Base-by-base conservation (phyloP, 805 yeast species). In the Barnettozyma pratensis region DNA sequence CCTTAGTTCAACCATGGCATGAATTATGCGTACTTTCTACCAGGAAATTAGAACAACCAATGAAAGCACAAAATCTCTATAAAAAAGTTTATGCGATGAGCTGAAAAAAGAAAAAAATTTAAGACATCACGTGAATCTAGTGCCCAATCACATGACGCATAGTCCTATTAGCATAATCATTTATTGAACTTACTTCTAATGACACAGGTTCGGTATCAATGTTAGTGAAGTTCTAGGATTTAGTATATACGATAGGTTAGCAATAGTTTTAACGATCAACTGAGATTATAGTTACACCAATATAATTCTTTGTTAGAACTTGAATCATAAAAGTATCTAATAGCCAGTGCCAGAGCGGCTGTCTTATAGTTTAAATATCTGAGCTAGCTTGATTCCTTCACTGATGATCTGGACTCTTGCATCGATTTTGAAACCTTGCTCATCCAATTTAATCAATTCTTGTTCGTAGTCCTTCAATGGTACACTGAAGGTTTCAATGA, bases 371-470 rank as follows among this genome's bases (percentile, higher is more conserved):
- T 54, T 54, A 46, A 62, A 70, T 45, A 62, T 57, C 49, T 67
- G 66, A 1, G 90, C 85, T 25, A 87, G 58, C 51, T 73, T 73
- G 45, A 89, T 72, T 5, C 98, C 98, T 47, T 82, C 81, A 11
- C 97, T 95, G 43, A 90, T 77, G 59, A 86, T 88, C 63, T 86
- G 90, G 48, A 94, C 81, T 54, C 96, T 80, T 1, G 96, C 92
- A 68, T 94, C 99, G 32, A 92, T 71, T 31, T 77, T 77, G 64
- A 80, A 88, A 1, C 96, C 96, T 64, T 87, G 75, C 2, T 65
- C 57, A 28, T 72, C 77, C 19, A 90, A 66, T 30, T 70, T 63
- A 7, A 67, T 67, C 62, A 92, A 63, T 29, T 71, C 76, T 28
- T 72, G 74, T 6, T 83, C 80, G 41, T 92, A 74, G 14, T 72